Base-by-base conservation (phyloP, 495 filamentous ascomycete genomes). In the Podospora tetraspora region DNA sequence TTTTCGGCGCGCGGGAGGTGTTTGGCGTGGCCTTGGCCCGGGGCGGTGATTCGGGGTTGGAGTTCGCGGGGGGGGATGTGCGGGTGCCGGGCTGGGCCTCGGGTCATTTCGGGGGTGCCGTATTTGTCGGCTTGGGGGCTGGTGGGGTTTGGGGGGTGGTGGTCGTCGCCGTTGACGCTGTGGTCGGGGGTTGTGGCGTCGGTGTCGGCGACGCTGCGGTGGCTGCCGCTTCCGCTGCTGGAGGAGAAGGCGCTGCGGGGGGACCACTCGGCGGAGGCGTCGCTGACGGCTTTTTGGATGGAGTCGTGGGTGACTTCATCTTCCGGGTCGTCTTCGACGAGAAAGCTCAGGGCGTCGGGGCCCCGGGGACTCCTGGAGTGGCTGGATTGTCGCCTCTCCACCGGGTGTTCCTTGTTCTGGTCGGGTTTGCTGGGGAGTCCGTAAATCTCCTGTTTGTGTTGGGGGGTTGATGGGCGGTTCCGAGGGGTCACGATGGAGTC, bases 161-260 rank as follows among this genome's bases (percentile, higher is more conserved):
- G 34, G 19, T 59, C 27, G 24, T 72, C 80, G 6, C 68, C 78
- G 23, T 76, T 73, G 23, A 72, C 61, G 69, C 78, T 77, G 58
- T 70, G 72, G 27, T 82, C 81, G 0, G 81, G 82, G 59, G 81
- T 81, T 0, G 83, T 85, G 62, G 79, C 77, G 70, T 79, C 80
- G 1, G 82, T 81, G 1, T 71, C 66, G n/a, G 67, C 85, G 79
- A 57, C 75, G 74, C 57, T 82, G 75, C 23, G 69, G 68, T 43
- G 68, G 63, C 78, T 74, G 37, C 78, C 78, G 69, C 73, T 75
- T 34, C 76, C 77, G 68, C 71, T 76, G 63, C 75, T 82, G 3
- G 78, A 75, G 8, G 74, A 64, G 4, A 80, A 77, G 6, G 69
- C 66, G 63, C 72, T 78, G 29, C 71, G 73, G 32, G 77, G 73